These are phyloP conservation scores for Suhomyces kunorum DNA, from an alignment of 1,139 yeast species.

Conservation along the genomic window DNA sequence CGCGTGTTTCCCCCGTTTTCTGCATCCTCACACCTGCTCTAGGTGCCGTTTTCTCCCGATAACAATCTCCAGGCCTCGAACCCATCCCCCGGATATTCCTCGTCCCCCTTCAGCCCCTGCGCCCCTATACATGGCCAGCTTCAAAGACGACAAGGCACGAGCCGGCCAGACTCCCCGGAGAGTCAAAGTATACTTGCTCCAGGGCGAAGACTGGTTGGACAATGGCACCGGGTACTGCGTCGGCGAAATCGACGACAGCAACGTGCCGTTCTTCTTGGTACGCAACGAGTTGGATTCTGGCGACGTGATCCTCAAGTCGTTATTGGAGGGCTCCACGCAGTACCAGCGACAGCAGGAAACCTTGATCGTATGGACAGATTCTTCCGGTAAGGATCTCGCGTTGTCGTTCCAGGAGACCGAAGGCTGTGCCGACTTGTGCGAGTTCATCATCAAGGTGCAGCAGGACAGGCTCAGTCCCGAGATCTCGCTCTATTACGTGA, in stretches of 20 bases:
- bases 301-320: conserved; percentile 63
- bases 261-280: conserved; percentile 66
- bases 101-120: neutral
- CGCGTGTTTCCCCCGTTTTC: too few relatives aligned
- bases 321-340: conserved; percentile 71
- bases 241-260: conserved; percentile 56
- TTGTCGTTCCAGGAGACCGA: conserved; percentile 89
- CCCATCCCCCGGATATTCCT: neutral
- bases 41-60: neutral
- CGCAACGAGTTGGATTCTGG: conserved; percentile 65
- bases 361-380: conserved; percentile 90
- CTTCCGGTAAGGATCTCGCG: conserved; percentile 78
- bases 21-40: neutral
- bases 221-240: conserved; percentile 90
- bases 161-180: conserved; percentile 53
- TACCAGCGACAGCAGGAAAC: conserved; percentile 96
- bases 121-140: conserved; percentile 3
- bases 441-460: conserved; percentile 72
- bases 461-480: conserved; percentile 59
- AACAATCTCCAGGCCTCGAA: neutral
- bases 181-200: conserved; percentile 83
- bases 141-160: conserved; percentile 8
- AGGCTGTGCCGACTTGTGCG: conserved; percentile 85
- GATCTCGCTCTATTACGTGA: conserved; percentile 73
- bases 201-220: conserved; percentile 86